These are phyloP conservation scores for Solanum hybrid DNA, from an alignment of 305 asterid genomes.

Conservation along the genomic window DNA sequence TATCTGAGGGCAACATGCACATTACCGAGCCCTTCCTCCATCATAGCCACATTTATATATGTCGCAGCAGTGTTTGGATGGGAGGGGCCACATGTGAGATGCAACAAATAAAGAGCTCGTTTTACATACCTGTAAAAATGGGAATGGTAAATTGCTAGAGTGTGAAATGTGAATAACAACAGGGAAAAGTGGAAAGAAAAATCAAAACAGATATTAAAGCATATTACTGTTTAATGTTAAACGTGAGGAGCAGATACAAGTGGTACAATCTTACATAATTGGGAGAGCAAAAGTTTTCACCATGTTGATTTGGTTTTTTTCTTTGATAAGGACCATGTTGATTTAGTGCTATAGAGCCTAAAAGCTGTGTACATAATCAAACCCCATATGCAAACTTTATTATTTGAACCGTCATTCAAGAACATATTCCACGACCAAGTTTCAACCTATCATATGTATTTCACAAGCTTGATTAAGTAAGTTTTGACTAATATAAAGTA, in stretches of 20 bases:
- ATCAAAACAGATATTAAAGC: slow-evolving; percentile 5
- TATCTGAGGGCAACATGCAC: slow-evolving; percentile 97
- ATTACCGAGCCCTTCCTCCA: slow-evolving; percentile 99
- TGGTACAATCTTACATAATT: neutral
- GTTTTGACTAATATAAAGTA: neutral
- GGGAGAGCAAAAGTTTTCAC: neutral
- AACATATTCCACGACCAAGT: neutral
- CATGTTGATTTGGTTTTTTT: neutral
- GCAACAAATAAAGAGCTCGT: slow-evolving; percentile 87
- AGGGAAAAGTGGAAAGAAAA: neutral
- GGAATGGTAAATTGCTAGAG: slow-evolving; percentile 10
- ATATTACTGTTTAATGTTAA: slow-evolving; percentile 2
- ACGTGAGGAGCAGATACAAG: neutral
- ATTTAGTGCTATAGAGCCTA: neutral
- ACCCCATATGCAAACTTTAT: neutral
- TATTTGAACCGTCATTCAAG: neutral
- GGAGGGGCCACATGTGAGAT: slow-evolving; percentile 97
- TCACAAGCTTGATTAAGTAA: neutral
- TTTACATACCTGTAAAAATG: slow-evolving; percentile 65
- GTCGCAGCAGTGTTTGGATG: slow-evolving; percentile 99
- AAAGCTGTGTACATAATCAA: neutral
- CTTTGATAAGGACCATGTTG: neutral
- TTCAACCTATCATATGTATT: neutral
- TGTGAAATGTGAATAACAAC: neutral
- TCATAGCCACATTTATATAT: slow-evolving; percentile 97